Evolutionary conservation across 257 asterid species (phyloP), one percentile per base, ranked within the genome.

Genomic region (Solanum verrucosum): DNA sequence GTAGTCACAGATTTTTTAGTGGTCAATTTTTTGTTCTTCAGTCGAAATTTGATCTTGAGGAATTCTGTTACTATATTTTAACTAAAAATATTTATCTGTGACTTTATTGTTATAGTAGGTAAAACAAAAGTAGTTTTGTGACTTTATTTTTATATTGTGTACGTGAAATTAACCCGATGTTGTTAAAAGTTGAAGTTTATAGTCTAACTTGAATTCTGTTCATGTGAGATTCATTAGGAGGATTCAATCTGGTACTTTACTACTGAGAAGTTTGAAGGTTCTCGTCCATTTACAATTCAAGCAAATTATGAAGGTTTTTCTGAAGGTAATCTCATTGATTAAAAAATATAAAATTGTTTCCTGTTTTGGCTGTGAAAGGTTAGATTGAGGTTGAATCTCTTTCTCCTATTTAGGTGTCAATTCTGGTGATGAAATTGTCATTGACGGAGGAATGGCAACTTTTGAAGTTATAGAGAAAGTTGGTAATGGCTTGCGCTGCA

Each of bases 371-470:
- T 18, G 29, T 34, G 74, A 75, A 67, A 65, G 60, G 1, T 1
- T 84, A 25, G 85, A 79, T 6, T 15, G 31, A 37, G 33, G 42
- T 42, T 27, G 60, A 31, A 68, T 60, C 11, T 25, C 60, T 18
- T 67, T 34, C 42, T 37, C 20, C 84, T 44, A 25, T 90, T 74
- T 63, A 96, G 98, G 96, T 82, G 91, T 96, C 86, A 89, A 92
- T 23, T 86, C 92, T 83, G 98, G 98, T 49, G 98, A 96, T 89
- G 96, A 95, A 75, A 88, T 96, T 72, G 96, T 96, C 35, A 90
- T 95, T 85, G 98, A 96, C 88, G 98, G 98, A 87, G 98, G 98
- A 90, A 96, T 96, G 98, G 95, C 96, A 12, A 95, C 95, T 7
- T 96, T 96, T 81, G 92, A 95, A 89, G 98, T 96, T 77, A 83